Evolutionary conservation across 805 yeast genomes (phyloP).

Genomic region (Maudiozyma saulgeensis): DNA sequence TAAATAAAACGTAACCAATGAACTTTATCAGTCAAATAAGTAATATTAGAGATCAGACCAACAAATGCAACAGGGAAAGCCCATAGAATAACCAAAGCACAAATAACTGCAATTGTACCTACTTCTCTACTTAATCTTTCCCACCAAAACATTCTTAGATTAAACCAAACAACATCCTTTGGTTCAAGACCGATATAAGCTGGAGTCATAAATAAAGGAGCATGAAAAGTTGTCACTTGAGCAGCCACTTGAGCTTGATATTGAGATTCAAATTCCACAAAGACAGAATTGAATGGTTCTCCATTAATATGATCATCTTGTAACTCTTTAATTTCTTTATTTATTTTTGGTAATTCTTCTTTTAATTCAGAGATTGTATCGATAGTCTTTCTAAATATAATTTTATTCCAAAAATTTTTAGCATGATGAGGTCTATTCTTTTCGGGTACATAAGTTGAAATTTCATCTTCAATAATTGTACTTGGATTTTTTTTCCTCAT

Average conservation of each 20-base stretch:
- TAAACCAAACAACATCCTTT: constrained; percentile 55
- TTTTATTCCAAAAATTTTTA: constrained; percentile 20
- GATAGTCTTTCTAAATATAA: constrained; percentile 44
- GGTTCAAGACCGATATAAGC: constrained; percentile 56
- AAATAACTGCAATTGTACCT: constrained; percentile 44
- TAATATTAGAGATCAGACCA: constrained; percentile 62
- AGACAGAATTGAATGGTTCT: constrained; percentile 67
- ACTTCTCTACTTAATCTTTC: constrained; percentile 50
- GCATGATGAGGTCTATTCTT: constrained; percentile 59
- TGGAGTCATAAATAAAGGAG: constrained; percentile 54
- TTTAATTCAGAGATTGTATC: constrained; percentile 53
- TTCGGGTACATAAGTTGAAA: constrained; percentile 50
- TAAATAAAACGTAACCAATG: constrained; percentile 49
- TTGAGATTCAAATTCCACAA: constrained; percentile 71
- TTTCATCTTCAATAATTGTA: constrained; percentile 35
- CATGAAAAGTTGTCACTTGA: constrained; percentile 55
- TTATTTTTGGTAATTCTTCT: constrained; percentile 47
- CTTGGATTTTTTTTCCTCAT: constrained; percentile 51
- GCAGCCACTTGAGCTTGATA: constrained; percentile 65
- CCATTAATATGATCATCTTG: constrained; percentile 41
- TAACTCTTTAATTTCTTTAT: constrained; percentile 45
- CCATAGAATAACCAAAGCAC: constrained; percentile 56
- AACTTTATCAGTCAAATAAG: constrained; percentile 48
- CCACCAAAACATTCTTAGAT: constrained; percentile 75
- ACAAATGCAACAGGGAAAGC: constrained; percentile 72